A percentile compares a stretch with the other conserved stretches of the same genome.
These are phyloP conservation scores for Funneliformis mosseae DNA, from an alignment of 192 early-diverging fungal species.

Conservation along the genomic window DNA sequence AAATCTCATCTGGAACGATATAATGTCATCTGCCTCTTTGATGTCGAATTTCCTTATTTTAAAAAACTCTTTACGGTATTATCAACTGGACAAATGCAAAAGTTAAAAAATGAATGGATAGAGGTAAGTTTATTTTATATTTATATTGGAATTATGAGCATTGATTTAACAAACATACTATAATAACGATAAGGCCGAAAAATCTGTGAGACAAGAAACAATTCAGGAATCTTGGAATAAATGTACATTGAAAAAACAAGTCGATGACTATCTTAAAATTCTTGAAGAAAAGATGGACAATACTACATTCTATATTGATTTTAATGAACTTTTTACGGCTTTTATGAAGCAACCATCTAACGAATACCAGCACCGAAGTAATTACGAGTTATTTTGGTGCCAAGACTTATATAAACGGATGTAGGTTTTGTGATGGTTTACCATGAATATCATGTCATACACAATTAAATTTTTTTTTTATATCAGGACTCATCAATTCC, in stretches of 20 bases:
- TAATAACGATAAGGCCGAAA: slow-evolving; percentile 18
- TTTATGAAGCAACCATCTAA: slow-evolving; percentile 14
- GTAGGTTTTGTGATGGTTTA: slow-evolving; percentile 13
- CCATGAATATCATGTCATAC: background rate
- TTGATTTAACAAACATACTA: background rate
- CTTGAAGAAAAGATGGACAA: slow-evolving; percentile 1
- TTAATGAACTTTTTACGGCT: slow-evolving; percentile 2
- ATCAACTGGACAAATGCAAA: background rate
- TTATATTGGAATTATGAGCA: background rate
- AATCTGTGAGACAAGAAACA: background rate
- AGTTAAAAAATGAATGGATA: slow-evolving; percentile 10
- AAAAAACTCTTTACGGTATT: slow-evolving; percentile 1
- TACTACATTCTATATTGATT: slow-evolving; percentile 19
- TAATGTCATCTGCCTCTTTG: slow-evolving; percentile 23
- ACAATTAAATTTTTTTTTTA: background rate
- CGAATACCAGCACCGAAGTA: slow-evolving; percentile 8
- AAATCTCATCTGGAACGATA: slow-evolving; percentile 2
- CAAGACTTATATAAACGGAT: slow-evolving; percentile 23
- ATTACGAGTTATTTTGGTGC: slow-evolving; percentile 31
- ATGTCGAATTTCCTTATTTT: slow-evolving; percentile 13
- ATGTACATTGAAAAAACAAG: slow-evolving; percentile 22
- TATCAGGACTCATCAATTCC: slow-evolving; percentile 14
- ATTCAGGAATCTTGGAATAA: slow-evolving; percentile 20
- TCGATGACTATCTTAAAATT: background rate
- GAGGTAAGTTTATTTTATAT: slow-evolving; percentile 23